Conservation (phyloP, 2,329 filamentous ascomycete genomes). For the Penicillium crustosum region DNA sequence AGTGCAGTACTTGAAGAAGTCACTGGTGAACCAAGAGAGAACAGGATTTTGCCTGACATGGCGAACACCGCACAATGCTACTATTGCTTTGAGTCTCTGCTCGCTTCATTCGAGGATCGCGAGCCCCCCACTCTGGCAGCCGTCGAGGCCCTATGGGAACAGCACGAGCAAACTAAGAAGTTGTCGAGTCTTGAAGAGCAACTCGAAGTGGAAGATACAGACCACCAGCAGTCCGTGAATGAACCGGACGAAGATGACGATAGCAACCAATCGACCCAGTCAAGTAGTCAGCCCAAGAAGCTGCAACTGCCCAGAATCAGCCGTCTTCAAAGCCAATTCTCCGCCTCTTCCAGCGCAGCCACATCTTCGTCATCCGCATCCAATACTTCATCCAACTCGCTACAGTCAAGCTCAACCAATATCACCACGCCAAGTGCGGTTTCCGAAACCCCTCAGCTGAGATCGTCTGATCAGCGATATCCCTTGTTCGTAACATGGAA, state of each 20-base stretch:
- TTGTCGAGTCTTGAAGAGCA: slow-evolving; percentile 36
- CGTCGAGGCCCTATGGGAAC: slow-evolving; percentile 68
- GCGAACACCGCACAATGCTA: slow-evolving; percentile 83
- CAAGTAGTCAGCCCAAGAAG: slow-evolving; percentile 19
- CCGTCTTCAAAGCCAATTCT: slow-evolving; percentile 36
- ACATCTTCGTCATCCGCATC: slow-evolving; percentile 49
- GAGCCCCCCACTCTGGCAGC: slow-evolving; percentile 65
- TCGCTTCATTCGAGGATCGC: slow-evolving; percentile 70
- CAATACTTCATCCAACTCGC: slow-evolving; percentile 49
- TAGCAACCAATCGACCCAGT: slow-evolving; percentile 4
- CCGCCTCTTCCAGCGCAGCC: slow-evolving; percentile 41
- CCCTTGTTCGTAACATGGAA: slow-evolving; percentile 98
- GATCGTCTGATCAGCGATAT: slow-evolving; percentile 50
- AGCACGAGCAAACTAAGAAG: slow-evolving; percentile 47
- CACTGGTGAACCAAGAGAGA: not conserved
- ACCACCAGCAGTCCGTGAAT: slow-evolving; percentile 17
- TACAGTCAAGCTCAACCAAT: slow-evolving; percentile 41
- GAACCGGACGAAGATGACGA: slow-evolving; percentile 30
- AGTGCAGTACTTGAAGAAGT: not conserved
- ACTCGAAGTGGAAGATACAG: slow-evolving; percentile 19
- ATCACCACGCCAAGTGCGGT: slow-evolving; percentile 49
- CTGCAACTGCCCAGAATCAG: slow-evolving; percentile 35
- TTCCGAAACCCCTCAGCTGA: slow-evolving; percentile 24
- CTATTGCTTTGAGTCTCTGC: slow-evolving; percentile 87
- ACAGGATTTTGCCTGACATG: slow-evolving; percentile 55